Evolutionary conservation across 192 early-diverging fungal genomes (phyloP), one percentile per base, ranked within the genome.

Genomic region (Linnemannia schmuckeri): DNA sequence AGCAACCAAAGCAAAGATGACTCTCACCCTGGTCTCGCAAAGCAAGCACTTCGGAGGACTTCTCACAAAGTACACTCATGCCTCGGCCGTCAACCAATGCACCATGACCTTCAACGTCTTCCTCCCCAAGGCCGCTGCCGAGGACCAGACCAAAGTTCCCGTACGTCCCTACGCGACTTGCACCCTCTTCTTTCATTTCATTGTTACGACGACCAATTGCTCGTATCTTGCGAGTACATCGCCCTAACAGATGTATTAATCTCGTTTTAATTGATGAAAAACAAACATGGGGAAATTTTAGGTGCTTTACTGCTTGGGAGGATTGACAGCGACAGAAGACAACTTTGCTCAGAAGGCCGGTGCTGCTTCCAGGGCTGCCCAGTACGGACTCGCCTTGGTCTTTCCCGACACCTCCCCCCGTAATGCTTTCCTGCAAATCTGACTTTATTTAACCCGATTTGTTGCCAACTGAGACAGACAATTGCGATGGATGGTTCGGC

Each of bases 271-370:
- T 40, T 44, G 38, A 37, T n/a, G 35, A 6, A 70, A 44, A 18
- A 22, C 12, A 27, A 24, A 46, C 35, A 6, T 47, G 27, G 15
- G 13, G 47, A 76, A 42, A 15, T 73, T 89, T 6, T 93, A 93
- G 38, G 91, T 88, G 33, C 75, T 98, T 8, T 95, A 94, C 87
- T 98, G 92, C 76, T 90, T 98, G 4, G 93, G 95, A 22, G 97
- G 97, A n/a, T 90, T 98, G 70, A 95, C 95, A 0, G 94, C 95
- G 82, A 95, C 89, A 63, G 94, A 96, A 70, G 97, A 98, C 89
- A 98, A 98, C 91, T 97, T 97, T 90, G 85, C 96, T 72, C 93
- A 93, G 81, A 98, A 98, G 88, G 92, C 93, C 77, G 96, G 96
- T 8, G 95, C 96, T 37, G 78, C 95, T 35, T 78, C 81, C 33